These are phyloP conservation scores for Fusarium temperatum DNA, from an alignment of 2,329 filamentous ascomycete genomes.

Conservation along the genomic window DNA sequence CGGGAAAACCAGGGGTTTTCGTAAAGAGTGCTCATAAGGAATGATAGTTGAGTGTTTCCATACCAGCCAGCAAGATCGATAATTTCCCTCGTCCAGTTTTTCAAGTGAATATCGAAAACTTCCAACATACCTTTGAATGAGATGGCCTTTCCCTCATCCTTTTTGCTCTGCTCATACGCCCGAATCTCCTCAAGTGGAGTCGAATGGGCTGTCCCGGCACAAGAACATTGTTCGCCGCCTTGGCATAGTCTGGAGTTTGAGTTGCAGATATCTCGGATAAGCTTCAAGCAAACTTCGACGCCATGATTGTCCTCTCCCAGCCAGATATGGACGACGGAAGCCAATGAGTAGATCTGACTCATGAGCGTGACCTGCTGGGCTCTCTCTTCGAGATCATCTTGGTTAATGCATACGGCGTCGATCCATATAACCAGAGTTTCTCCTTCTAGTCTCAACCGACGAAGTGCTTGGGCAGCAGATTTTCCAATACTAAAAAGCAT, in stretches of 20 bases:
- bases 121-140: slow-evolving; percentile 25
- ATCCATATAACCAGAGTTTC: slow-evolving; percentile 20
- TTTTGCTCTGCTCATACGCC: not conserved
- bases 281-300: not conserved
- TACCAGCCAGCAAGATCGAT: slow-evolving; percentile 31
- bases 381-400: slow-evolving; percentile 27
- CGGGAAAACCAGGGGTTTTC: slow-evolving; percentile 28
- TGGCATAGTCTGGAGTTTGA: not conserved
- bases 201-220: slow-evolving; percentile 4
- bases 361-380: slow-evolving; percentile 30
- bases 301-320: slow-evolving; percentile 19
- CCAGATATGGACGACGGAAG: slow-evolving; percentile 15
- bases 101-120: slow-evolving; percentile 9
- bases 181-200: not conserved
- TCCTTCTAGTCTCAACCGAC: not conserved
- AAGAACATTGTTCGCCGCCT: not conserved
- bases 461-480: slow-evolving; percentile 10
- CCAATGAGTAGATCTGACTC: slow-evolving; percentile 27
- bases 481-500: slow-evolving; percentile 14
- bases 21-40: slow-evolving; percentile 23
- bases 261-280: slow-evolving; percentile 28
- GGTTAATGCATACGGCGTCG: slow-evolving; percentile 38
- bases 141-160: not conserved
- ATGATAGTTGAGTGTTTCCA: slow-evolving; percentile 9
- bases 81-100: slow-evolving; percentile 5